Base-by-base conservation (phyloP, 805 yeast species). In the Starmerella cellae region DNA sequence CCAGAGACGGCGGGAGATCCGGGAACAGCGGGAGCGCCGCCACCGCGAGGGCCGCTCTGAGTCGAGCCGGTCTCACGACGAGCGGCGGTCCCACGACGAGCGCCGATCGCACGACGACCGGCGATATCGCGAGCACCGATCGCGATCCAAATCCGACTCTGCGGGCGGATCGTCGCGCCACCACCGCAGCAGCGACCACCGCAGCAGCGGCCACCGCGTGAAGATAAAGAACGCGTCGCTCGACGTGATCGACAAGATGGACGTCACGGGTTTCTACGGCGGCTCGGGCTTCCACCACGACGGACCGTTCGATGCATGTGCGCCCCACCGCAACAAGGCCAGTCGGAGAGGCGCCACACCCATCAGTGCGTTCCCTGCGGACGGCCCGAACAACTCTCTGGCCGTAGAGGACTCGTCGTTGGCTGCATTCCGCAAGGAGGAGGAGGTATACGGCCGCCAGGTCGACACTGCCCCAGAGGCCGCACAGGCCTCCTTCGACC, bases 231-330 rank as follows among this genome's bases (percentile, higher is more conserved):
- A 48, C 42, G 56, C 42, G 41, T 82, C 85, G 52, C 77, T 87
- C 43, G 98, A 88, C 57, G 83, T 93, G 3, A 91, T 91, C 53
- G 98, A 91, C 65, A 82, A 82, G 62, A 69, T 91, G 55, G 98
- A 91, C 61, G 98, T 88, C 37, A 87, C 96, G 11, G 96, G 95
- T 1, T 71, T 87, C 48, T 87, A 82, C 59, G 96, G 95, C 21
- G 78, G 82, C 38, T 83, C 84, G 16, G 83, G 93, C 2, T 91
- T 91, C 70, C 98, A 91, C 62, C 97, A 91, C 61, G 98, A 91
- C 64, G 98, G 98, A 11, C 98, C 98, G 14, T 91, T 91, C 60
- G 98, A 91, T 60, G 98, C 98, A 1, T 88, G 97, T 61, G 82
- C 93, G 2, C 97, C 98, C 6, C 95, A 83, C 61, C 77, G 97